Evolutionary conservation across 2,329 filamentous ascomycete genomes (phyloP).

Genomic region (Aureobasidium leucospermi): DNA sequence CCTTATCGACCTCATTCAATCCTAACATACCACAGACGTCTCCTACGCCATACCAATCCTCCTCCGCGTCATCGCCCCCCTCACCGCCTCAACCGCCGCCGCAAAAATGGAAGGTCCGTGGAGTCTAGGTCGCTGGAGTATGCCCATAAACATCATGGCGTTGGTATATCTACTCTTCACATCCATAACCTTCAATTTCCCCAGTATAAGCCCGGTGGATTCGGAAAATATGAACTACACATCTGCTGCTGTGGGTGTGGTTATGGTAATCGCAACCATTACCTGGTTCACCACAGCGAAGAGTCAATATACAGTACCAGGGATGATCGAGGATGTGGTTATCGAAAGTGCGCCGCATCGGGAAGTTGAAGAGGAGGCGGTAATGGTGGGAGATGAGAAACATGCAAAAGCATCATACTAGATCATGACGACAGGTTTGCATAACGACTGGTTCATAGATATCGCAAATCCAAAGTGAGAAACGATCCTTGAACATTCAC

Average conservation of each 20-base stretch:
- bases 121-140: slow-evolving; percentile 38
- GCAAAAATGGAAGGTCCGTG: slow-evolving; percentile 36
- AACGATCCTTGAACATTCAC: too few relatives aligned
- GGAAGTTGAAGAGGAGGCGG: neutral
- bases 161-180: slow-evolving; percentile 48
- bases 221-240: slow-evolving; percentile 54
- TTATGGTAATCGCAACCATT: slow-evolving; percentile 43
- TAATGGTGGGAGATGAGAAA: neutral
- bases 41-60: slow-evolving; percentile 51
- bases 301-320: slow-evolving; percentile 45
- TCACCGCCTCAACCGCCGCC: slow-evolving; percentile 35
- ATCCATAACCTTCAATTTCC: slow-evolving; percentile 51
- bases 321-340: slow-evolving; percentile 13
- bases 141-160: slow-evolving; percentile 42
- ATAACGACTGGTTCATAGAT: too few relatives aligned
- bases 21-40: slow-evolving; percentile 33
- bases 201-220: slow-evolving; percentile 43
- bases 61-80: slow-evolving; percentile 41
- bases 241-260: slow-evolving; percentile 47
- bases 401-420: neutral
- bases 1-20: neutral
- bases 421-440: neutral
- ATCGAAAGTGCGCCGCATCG: slow-evolving; percentile 5
- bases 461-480: too few relatives aligned
- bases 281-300: slow-evolving; percentile 48